Evolutionary conservation across 345 rosid genomes (phyloP), one percentile per base, ranked within the genome.

Genomic region (Mallotus nudiflorus): DNA sequence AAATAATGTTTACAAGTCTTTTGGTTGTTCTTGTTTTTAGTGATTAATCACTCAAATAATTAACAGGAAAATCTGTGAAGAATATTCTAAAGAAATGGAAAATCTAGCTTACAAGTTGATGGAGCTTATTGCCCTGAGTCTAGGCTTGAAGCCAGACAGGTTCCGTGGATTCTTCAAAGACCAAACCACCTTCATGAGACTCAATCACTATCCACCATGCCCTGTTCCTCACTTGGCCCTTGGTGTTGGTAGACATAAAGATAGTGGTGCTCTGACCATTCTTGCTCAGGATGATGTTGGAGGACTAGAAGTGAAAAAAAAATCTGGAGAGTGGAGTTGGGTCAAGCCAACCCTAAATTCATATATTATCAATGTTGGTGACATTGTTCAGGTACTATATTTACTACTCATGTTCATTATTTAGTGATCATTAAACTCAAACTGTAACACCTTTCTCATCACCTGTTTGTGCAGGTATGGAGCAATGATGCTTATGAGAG

Each of bases 231-330:
- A 85, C 29, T 83, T 93, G 55, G 94, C 96, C 45, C 89, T 91
- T 7, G 97, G 98, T 2, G 89, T 91, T 15, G 97, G 98, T 13
- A 82, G 85, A 2, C 98, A 93, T 84, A 88, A 88, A 79, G 98
- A 93, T 56, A 85, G 74, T 2, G 88, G 86, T 22, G 91, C 90
- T 68, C 64, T 91, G 33, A 91, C 97, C 1, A 80, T 91, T 19
- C 82, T 91, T 28, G 83, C 88, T 24, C 94, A 93, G 66, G 98
- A 93, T 63, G 75, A 79, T 6, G 96, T 93, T 2, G 96, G 94
- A 53, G 98, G 97, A 22, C 73, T 93, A 10, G 83, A 93, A 81
- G 88, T 93, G 8, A 80, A 79, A 64, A 72, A 91, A 25, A 88
- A 87, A 81, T 83, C 85, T 0, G 94, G 94, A 5, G 84, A 77